Evolutionary conservation across 768 basidiomycete species (phyloP), one percentile per base, ranked within the genome.

Genomic region (Rhizopogon salebrosus): DNA sequence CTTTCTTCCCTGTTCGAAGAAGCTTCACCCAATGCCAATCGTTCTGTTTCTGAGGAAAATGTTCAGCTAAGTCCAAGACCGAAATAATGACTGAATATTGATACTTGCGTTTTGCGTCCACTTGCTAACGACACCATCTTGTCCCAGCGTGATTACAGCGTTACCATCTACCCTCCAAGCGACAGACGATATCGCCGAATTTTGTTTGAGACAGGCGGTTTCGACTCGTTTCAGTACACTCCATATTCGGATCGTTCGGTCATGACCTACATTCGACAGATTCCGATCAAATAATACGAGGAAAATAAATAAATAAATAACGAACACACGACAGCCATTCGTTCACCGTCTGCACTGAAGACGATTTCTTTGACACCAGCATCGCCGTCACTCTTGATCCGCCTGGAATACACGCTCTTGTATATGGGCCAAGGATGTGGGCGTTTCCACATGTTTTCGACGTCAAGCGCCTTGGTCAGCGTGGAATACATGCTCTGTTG

Each of bases 201-300:
- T 78, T 58, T 84, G 82, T 20, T 73, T 64, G 42, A 88, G 68
- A 42, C 78, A 72, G 8, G 82, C 83, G 42, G 83, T 70, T 67
- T 88, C 87, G 38, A 64, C 63, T 14, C 66, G 69, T 26, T 59
- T 70, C 29, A 61, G 49, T 55, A 75, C 83, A 57, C 75, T 75
- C 83, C 83, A 85, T 62, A 88, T 78, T 41, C 86, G 82, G 43
- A 87, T 70, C 20, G 82, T 80, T 34, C 70, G 73, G 66, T 88
- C 84, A 37, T 72, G 65, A 60, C 82, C 83, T 84, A 54, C 51
- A 56, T 22, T 46, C 20, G 16, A 22, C 22, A 46, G 22, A 22
- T 46, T 46, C 20, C 20, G 14, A 46, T 34, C 26, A 27, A 23
- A 38, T 46, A 27, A n/a, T 26, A 34, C 18, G 52, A 42, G 20